Conservation (phyloP, 1,284 basidiomycete species). For the Ceratobasidium sp. region DNA sequence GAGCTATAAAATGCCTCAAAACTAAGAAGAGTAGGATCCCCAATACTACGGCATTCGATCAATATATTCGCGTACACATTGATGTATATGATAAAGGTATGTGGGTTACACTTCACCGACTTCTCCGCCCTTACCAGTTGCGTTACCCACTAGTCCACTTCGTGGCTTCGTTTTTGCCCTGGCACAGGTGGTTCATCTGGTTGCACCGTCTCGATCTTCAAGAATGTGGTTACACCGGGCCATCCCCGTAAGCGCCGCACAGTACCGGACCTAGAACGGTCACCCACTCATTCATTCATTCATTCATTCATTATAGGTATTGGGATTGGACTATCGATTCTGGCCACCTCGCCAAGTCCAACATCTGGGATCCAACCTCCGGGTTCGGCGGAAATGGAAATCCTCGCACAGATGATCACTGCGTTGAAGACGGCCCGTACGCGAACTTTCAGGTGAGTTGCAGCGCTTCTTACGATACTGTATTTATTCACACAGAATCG, state of each 20-base stretch:
- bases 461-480: background rate
- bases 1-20: background rate
- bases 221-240: conserved; percentile 21
- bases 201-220: conserved; percentile 7
- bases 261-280: background rate
- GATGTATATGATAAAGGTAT: background rate
- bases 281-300: background rate
- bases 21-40: too few relatives aligned
- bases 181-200: conserved; percentile 11
- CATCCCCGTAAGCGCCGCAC: conserved; percentile 1
- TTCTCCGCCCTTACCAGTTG: background rate
- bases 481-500: too few relatives aligned
- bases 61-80: conserved; percentile 2
- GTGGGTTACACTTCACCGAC: background rate
- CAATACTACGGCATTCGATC: background rate
- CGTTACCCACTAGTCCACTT: conserved; percentile 23
- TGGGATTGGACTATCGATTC: conserved; percentile 42
- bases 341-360: conserved; percentile 2
- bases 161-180: conserved; percentile 31
- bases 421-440: conserved; percentile 27
- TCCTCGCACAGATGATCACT: background rate
- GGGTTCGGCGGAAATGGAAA: conserved; percentile 40
- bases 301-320: conserved; percentile 18
- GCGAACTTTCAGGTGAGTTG: conserved; percentile 4
- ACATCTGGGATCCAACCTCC: conserved; percentile 5